Evolutionary conservation across 2,329 filamentous ascomycete genomes (phyloP), one percentile per base, ranked within the genome.

Genomic region (Aureobasidium sp.): DNA sequence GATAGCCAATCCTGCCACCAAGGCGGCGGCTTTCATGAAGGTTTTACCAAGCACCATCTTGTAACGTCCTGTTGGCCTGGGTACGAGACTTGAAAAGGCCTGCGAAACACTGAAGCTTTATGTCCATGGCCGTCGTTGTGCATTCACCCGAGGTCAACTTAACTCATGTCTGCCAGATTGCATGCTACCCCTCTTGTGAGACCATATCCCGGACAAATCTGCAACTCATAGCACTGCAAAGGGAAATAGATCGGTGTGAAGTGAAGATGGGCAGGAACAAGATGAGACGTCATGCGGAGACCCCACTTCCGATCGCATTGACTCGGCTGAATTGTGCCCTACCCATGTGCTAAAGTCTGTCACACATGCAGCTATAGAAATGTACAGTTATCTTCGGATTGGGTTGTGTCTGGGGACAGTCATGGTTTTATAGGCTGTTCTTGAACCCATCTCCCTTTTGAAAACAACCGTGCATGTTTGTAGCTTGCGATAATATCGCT

Each of bases 11-110:
- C 47, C 17, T 60, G 62, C 61, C 53, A 71, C 65, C 50, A 67
- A 40, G 53, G 67, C 65, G 10, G 38, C 53, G 43, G 67, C 65
- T 58, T 66, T 63, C 38, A 61, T 61, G 19, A 69, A 51, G 37
- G 63, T 67, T 10, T 49, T 60, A 54, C 67, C 68, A 60, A 69
- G 57, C 67, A 46, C 43, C 43, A 70, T 70, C 13, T n/a, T 49
- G 35, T 4, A 38, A 31, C 15, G 43, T 40, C 55, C 40, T 40
- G 53, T 46, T 27, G 40, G 29, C 45, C 33, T 50, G 29, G 17
- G 15, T 35, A 19, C 19, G 23, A 42, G 25, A 27, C 46, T 51
- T 43, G 29, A 35, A 25, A 35, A 43, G 57, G 19, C 19, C 35
- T 25, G 45, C 35, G 37, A 15, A 35, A 25, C 15, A 25, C 29